Evolutionary conservation across 2,329 filamentous ascomycete species (phyloP).

Genomic region (Aspergillus sojae): DNA sequence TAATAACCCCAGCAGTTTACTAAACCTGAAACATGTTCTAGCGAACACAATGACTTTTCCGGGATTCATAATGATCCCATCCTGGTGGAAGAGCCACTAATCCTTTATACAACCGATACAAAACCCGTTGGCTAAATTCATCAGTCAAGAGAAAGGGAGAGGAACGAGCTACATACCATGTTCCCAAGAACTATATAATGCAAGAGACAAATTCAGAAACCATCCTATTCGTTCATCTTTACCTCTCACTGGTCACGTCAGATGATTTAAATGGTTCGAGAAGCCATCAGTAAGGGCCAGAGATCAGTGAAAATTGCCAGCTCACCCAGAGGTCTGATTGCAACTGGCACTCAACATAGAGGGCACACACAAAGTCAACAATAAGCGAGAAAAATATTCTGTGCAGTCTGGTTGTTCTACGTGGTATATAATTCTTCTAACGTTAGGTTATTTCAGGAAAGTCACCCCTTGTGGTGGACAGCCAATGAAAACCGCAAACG

Average conservation of each 20-base stretch:
- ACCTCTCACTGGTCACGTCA: too few relatives aligned
- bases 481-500: background rate
- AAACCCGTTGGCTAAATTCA: background rate
- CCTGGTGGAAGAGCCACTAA: background rate
- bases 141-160: background rate
- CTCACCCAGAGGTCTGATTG: too few relatives aligned
- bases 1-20: background rate
- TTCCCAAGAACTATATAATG: background rate
- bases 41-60: background rate
- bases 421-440: background rate
- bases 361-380: too few relatives aligned
- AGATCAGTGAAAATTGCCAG: too few relatives aligned
- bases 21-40: background rate
- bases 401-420: too few relatives aligned
- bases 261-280: too few relatives aligned
- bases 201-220: too few relatives aligned
- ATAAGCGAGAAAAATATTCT: too few relatives aligned
- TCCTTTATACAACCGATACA: background rate
- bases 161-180: background rate
- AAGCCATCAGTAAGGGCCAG: too few relatives aligned
- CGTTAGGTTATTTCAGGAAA: background rate
- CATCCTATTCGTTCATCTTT: too few relatives aligned
- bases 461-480: background rate
- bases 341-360: too few relatives aligned
- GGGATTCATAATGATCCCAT: background rate